Evolutionary conservation across 148 eudicot genomes (phyloP).

Genomic region (Fagopyrum homotropicum): DNA sequence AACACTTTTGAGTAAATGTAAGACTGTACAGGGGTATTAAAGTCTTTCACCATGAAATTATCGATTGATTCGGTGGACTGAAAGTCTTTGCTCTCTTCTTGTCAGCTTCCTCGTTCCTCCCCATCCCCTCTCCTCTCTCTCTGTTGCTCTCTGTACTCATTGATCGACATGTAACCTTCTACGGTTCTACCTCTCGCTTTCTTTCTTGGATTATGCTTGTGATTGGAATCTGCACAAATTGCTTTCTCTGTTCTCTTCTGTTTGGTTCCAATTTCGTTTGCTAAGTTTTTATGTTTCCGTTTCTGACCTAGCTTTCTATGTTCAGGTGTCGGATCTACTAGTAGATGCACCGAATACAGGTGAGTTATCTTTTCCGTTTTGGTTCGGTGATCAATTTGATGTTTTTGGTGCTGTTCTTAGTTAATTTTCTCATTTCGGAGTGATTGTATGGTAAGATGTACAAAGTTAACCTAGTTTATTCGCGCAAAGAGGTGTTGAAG

Average conservation of each 20-base stretch:
- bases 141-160: neutral
- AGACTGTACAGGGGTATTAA: neutral
- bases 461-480: neutral
- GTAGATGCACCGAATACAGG: neutral
- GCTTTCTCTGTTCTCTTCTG: neutral
- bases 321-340: conserved; percentile 4
- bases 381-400: neutral
- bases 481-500: neutral
- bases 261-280: neutral
- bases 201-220: neutral
- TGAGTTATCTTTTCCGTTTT: neutral
- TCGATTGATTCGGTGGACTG: conserved; percentile 6
- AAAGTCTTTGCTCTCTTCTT: neutral
- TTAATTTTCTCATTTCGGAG: neutral
- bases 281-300: neutral
- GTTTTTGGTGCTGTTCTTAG: neutral
- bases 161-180: neutral
- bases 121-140: neutral
- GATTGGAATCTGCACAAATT: neutral
- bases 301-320: conserved; percentile 6
- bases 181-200: neutral
- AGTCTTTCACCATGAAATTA: neutral
- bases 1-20: neutral
- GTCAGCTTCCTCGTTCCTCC: neutral
- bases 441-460: neutral